A percentile compares a stretch with the other conserved stretches of the same genome.
Evolutionary conservation across 202 grass and related monocot genomes (phyloP).

Genomic region (Alloteropsis angusta): DNA sequence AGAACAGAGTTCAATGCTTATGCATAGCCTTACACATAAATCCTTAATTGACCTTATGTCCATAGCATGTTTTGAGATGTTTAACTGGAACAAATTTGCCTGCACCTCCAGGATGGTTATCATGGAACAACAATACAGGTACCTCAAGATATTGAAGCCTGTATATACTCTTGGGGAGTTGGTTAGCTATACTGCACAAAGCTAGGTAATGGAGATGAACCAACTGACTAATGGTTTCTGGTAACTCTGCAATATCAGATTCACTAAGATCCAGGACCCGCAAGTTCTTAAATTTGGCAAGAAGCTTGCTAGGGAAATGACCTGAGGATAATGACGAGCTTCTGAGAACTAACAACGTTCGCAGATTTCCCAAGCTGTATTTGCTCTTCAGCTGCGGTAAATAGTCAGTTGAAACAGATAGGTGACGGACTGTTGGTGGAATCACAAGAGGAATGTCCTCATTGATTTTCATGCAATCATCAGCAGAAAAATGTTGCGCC

Average conservation of each 20-base stretch:
- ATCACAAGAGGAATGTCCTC: slow-evolving; percentile 8
- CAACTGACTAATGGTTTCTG: slow-evolving; percentile 14
- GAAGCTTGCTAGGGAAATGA: slow-evolving; percentile 7
- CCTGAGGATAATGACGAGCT: background rate
- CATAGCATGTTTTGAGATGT: slow-evolving; percentile 13
- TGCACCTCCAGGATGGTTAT: background rate
- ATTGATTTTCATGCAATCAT: slow-evolving; percentile 36
- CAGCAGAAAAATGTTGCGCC: slow-evolving; percentile 24
- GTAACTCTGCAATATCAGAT: slow-evolving; percentile 28
- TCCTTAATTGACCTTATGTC: background rate
- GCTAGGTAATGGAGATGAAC: slow-evolving; percentile 34
- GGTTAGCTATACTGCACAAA: background rate
- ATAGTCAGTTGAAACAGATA: slow-evolving; percentile 33
- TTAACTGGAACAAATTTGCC: background rate
- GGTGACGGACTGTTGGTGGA: slow-evolving; percentile 37
- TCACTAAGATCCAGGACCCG: slow-evolving; percentile 23
- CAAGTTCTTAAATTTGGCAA: slow-evolving; percentile 22
- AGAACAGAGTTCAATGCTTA: background rate
- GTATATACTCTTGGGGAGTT: slow-evolving; percentile 26
- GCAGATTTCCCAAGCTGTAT: slow-evolving; percentile 3
- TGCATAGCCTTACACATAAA: background rate
- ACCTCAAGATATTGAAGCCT: slow-evolving; percentile 33
- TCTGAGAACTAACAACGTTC: slow-evolving; percentile 21
- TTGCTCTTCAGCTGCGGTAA: slow-evolving; percentile 25
- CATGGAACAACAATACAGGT: background rate